phyloP scores from a whole-genome alignment of 352 stramenopile species.

The Globisporangium spinosum region DNA sequence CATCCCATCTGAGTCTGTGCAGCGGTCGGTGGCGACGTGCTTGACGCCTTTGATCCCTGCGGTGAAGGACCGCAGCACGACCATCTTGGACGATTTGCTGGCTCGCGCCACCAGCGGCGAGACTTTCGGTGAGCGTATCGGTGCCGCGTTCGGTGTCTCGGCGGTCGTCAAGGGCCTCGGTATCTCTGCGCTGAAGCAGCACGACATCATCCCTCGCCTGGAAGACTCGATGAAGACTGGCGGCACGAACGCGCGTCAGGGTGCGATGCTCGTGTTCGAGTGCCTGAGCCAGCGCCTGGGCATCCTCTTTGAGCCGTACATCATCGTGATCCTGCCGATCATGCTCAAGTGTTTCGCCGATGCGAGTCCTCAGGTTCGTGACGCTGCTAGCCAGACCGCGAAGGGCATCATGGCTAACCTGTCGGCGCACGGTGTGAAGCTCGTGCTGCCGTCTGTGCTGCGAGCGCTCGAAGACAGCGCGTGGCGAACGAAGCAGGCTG shows the following conservation, averaged over 20 bases:
- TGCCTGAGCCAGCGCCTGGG: conserved; percentile 94
- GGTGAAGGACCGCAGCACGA: conserved; percentile 69
- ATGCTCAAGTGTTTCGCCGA: conserved; percentile 98
- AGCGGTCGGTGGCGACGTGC: conserved; percentile 89
- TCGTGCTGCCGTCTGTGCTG: conserved; percentile 97
- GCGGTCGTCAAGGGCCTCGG: conserved; percentile 99
- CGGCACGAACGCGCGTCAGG: conserved; percentile 84
- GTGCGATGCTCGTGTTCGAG: conserved; percentile 97
- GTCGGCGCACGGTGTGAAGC: conserved; percentile 98
- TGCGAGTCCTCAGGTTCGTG: conserved; percentile 93
- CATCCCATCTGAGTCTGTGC: conserved; percentile 92
- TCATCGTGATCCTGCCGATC: conserved; percentile 98
- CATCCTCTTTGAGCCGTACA: conserved; percentile 97
- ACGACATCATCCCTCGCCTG: conserved; percentile 93
- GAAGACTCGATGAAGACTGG: conserved; percentile 80
- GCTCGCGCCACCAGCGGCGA: conserved; percentile 64
- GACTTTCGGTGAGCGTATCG: conserved; percentile 88
- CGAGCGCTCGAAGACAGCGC: conserved; percentile 90
- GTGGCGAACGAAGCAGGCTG: conserved; percentile 99
- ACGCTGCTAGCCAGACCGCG: conserved; percentile 92
- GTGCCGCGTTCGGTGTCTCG: conserved; percentile 96
- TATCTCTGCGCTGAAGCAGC: conserved; percentile 97
- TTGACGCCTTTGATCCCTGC: conserved; percentile 87
- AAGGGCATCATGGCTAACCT: conserved; percentile 99
- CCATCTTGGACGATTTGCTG: conserved; percentile 75